These are phyloP conservation scores for Globisporangium takayamanum DNA, from an alignment of 352 stramenopile species.

Conservation along the genomic window DNA sequence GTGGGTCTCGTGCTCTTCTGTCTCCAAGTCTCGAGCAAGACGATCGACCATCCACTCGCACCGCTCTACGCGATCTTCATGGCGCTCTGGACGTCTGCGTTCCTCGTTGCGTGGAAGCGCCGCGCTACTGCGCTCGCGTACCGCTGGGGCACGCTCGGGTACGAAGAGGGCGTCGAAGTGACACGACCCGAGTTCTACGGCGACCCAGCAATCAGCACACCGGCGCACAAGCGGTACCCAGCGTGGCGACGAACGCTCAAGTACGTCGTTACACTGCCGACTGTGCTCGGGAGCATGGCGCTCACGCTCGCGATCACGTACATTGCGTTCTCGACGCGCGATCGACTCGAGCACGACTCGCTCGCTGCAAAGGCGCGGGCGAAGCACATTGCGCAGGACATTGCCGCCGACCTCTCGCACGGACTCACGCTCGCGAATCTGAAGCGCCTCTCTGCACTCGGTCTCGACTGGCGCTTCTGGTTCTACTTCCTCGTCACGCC, in stretches of 20 bases:
- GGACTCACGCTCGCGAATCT: constrained; percentile 61
- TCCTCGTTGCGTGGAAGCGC: constrained; percentile 85
- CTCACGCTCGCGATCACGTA: constrained; percentile 54
- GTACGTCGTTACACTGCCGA: constrained; percentile 62
- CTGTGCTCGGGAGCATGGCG: constrained; percentile 51
- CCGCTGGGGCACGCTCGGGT: constrained; percentile 86
- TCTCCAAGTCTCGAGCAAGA: constrained; percentile 48
- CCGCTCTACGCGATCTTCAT: constrained; percentile 86
- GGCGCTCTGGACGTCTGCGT: constrained; percentile 83
- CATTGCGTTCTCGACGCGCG: constrained; percentile 72
- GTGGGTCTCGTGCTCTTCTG: constrained; percentile 68
- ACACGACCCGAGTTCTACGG: constrained; percentile 81
- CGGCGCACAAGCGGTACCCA: constrained; percentile 42
- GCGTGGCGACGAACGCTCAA: constrained; percentile 71
- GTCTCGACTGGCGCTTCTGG: constrained; percentile 78
- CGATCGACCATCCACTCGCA: constrained; percentile 74
- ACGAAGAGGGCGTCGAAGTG: constrained; percentile 84
- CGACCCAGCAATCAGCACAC: constrained; percentile 28
- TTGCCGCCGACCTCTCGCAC: constrained; percentile 28
- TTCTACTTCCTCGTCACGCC: constrained; percentile 82
- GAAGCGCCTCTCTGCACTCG: constrained; percentile 38
- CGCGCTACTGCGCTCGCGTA: constrained; percentile 76
- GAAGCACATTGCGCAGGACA: constrained; percentile 36
- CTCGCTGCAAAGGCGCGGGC: constrained; percentile 39
- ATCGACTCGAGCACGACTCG: constrained; percentile 51